A percentile compares a stretch with the other conserved stretches of the same genome.
Conservation (phyloP, 805 yeast species). For the Hyphopichia homilentoma region DNA sequence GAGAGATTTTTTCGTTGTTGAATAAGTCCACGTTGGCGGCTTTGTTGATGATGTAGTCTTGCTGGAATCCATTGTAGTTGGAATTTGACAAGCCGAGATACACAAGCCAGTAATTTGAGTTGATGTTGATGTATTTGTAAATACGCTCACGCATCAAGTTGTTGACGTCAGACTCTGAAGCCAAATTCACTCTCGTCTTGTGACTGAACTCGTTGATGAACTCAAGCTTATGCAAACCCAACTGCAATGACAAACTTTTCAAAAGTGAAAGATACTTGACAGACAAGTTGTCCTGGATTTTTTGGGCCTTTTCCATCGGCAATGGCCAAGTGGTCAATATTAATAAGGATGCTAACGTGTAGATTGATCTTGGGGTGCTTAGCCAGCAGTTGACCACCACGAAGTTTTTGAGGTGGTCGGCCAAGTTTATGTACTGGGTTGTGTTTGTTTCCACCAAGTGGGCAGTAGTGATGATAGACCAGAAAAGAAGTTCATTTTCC, state of each 20-base stretch:
- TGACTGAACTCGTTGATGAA: slow-evolving; percentile 41
- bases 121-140: slow-evolving; percentile 39
- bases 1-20: slow-evolving; percentile 3
- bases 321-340: slow-evolving; percentile 46
- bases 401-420: slow-evolving; percentile 31
- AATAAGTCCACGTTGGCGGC: slow-evolving; percentile 22
- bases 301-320: slow-evolving; percentile 24
- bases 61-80: slow-evolving; percentile 25
- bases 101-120: slow-evolving; percentile 41
- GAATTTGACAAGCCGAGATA: slow-evolving; percentile 34
- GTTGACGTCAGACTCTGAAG: slow-evolving; percentile 26
- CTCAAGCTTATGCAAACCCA: slow-evolving; percentile 40
- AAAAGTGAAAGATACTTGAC: slow-evolving; percentile 35
- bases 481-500: slow-evolving; percentile 36
- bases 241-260: slow-evolving; percentile 38
- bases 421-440: slow-evolving; percentile 17
- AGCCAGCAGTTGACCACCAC: slow-evolving; percentile 43
- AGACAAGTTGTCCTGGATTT: slow-evolving; percentile 26
- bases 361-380: slow-evolving; percentile 42
- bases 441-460: slow-evolving; percentile 19
- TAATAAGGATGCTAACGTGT: slow-evolving; percentile 33
- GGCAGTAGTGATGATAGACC: slow-evolving; percentile 38
- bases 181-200: slow-evolving; percentile 21
- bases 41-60: slow-evolving; percentile 36
- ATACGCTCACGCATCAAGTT: slow-evolving; percentile 36